phyloP scores from a whole-genome alignment of 768 basidiomycete species.

The Daedaleopsis nitida region DNA sequence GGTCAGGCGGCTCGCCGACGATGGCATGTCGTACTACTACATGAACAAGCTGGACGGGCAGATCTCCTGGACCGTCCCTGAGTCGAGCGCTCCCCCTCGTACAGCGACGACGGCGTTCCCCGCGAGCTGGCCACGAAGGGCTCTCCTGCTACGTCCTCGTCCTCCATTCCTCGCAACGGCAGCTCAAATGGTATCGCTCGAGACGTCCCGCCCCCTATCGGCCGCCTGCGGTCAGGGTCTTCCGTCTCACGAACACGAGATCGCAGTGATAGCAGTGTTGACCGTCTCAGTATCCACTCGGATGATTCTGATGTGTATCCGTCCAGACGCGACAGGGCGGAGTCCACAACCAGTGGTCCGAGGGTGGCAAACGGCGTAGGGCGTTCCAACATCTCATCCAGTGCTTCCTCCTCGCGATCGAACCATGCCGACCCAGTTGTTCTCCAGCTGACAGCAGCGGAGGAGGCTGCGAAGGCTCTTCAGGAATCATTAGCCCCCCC shows the following conservation, averaged over 20 bases:
- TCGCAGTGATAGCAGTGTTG: slow-evolving; percentile 34
- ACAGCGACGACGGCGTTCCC: slow-evolving; percentile 2
- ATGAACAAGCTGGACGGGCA: slow-evolving; percentile 70
- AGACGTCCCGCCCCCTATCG: slow-evolving; percentile 2
- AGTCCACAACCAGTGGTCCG: slow-evolving; percentile 19
- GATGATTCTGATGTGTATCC: slow-evolving; percentile 79
- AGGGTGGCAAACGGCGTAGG: slow-evolving; percentile 14
- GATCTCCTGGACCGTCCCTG: slow-evolving; percentile 57
- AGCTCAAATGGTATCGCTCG: slow-evolving; percentile 7
- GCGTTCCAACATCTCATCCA: not conserved
- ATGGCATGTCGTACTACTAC: slow-evolving; percentile 81
- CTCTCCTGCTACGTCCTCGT: not conserved
- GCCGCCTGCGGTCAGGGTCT: slow-evolving; percentile 37
- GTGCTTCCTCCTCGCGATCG: slow-evolving; percentile 1
- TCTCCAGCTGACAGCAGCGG: slow-evolving; percentile 54
- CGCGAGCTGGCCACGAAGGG: not conserved
- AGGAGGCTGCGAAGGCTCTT: slow-evolving; percentile 65
- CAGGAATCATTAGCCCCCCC: slow-evolving; percentile 62
- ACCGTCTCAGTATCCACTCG: slow-evolving; percentile 69
- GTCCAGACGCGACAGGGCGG: slow-evolving; percentile 32
- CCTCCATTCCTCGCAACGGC: slow-evolving; percentile 13
- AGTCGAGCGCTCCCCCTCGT: slow-evolving; percentile 6
- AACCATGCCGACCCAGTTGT: slow-evolving; percentile 14
- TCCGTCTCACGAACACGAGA: slow-evolving; percentile 31
- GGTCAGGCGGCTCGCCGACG: slow-evolving; percentile 78